Percentiles rank a stretch among this genome's conserved stretches.
phyloP scores from a whole-genome alignment of 306 rosid species.

The Vigna hirtella region DNA sequence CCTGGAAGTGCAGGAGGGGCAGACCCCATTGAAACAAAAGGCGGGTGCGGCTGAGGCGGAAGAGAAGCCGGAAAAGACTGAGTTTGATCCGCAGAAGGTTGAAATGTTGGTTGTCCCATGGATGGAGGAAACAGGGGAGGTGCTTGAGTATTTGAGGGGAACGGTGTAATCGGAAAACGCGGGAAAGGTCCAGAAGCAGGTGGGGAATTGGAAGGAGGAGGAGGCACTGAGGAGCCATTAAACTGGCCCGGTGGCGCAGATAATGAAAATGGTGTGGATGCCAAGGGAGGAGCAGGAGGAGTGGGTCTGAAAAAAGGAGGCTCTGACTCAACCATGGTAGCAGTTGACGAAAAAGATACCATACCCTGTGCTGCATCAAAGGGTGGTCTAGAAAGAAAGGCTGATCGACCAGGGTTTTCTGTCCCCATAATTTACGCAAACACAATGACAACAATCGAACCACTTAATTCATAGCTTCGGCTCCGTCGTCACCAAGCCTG shows the following conservation, averaged over 20 bases:
- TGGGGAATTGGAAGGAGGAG: conserved; percentile 62
- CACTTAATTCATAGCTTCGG: neutral
- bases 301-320: conserved; percentile 60
- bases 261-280: conserved; percentile 56
- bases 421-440: conserved; percentile 69
- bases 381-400: conserved; percentile 69
- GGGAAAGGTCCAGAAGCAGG: conserved; percentile 62
- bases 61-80: conserved; percentile 54
- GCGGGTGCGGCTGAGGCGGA: conserved; percentile 58
- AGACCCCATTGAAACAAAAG: conserved; percentile 76
- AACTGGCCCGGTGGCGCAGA: conserved; percentile 64
- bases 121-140: conserved; percentile 44
- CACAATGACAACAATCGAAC: neutral
- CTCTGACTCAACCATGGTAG: conserved; percentile 75
- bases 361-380: conserved; percentile 64
- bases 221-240: conserved; percentile 83
- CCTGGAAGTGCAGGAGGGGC: conserved; percentile 59
- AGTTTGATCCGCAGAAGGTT: conserved; percentile 55
- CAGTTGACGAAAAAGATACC: conserved; percentile 73
- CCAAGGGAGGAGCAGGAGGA: conserved; percentile 59
- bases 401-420: conserved; percentile 79
- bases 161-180: conserved; percentile 65
- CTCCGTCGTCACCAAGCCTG: neutral
- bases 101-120: conserved; percentile 61
- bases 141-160: conserved; percentile 53